Conservation (phyloP, 805 yeast genomes). For the Ogataea polymorpha region DNA sequence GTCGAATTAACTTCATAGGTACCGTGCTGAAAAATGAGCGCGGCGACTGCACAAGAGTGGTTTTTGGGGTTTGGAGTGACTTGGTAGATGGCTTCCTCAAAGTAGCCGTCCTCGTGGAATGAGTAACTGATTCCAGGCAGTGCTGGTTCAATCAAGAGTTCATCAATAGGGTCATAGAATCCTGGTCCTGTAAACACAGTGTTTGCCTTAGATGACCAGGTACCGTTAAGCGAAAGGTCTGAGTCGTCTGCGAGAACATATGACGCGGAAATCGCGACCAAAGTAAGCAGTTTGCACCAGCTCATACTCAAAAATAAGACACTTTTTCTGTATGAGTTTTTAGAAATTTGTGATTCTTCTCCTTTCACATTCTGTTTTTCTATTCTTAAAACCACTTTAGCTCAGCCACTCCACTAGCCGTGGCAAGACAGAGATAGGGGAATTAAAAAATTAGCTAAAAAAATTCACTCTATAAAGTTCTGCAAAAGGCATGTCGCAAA, state of each 20-base stretch:
- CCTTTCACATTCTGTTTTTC: conserved; percentile 8
- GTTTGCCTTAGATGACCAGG: conserved; percentile 93
- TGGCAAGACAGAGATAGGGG: background rate
- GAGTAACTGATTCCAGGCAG: conserved; percentile 92
- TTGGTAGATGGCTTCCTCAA: conserved; percentile 85
- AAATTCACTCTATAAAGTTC: background rate
- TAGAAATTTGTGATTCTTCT: conserved; percentile 3
- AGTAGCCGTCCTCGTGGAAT: conserved; percentile 88
- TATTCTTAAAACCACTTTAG: background rate
- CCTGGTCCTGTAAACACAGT: conserved; percentile 96
- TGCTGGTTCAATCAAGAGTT: conserved; percentile 89
- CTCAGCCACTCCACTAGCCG: conserved; percentile 14
- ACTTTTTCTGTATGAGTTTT: background rate
- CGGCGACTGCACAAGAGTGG: conserved; percentile 83
- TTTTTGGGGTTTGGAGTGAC: conserved; percentile 65
- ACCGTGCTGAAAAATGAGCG: conserved; percentile 87
- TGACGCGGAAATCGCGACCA: background rate
- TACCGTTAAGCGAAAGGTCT: conserved; percentile 57
- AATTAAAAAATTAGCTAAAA: background rate
- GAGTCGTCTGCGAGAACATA: conserved; percentile 5
- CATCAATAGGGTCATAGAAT: conserved; percentile 94
- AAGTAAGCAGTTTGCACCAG: conserved; percentile 5
- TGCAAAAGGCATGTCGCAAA: conserved; percentile 3
- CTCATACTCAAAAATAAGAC: background rate
- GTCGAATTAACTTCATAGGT: conserved; percentile 58